Percentiles rank a stretch among this genome's conserved stretches.
Conservation (phyloP, 441 rosid species). For the Populus hybrid region DNA sequence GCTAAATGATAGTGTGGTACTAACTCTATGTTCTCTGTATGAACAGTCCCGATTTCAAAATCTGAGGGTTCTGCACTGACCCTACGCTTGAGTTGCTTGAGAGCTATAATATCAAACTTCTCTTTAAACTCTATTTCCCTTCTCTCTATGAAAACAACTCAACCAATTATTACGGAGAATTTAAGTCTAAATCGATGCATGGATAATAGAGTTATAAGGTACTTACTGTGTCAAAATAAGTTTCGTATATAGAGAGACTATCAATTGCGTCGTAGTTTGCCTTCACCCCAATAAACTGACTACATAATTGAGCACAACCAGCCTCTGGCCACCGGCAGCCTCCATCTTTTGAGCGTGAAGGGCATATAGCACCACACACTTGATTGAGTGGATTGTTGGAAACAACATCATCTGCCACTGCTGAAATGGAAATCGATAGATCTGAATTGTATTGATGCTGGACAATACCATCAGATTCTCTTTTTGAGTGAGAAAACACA, state of each 20-base stretch:
- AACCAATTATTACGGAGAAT: background rate
- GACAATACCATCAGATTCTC: slow-evolving; percentile 28
- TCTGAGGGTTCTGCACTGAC: slow-evolving; percentile 12
- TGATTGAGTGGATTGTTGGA: slow-evolving; percentile 36
- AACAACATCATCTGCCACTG: slow-evolving; percentile 48
- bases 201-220: background rate
- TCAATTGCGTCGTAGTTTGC: slow-evolving; percentile 94
- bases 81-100: background rate
- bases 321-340: slow-evolving; percentile 93
- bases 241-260: slow-evolving; percentile 66
- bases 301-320: slow-evolving; percentile 81
- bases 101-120: background rate
- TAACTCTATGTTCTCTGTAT: slow-evolving; percentile 33
- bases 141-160: background rate
- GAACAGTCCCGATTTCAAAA: slow-evolving; percentile 22
- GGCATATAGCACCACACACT: slow-evolving; percentile 78
- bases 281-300: slow-evolving; percentile 82
- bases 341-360: slow-evolving; percentile 67
- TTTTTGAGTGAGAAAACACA: slow-evolving; percentile 31
- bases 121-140: slow-evolving; percentile 2
- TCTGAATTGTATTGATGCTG: slow-evolving; percentile 53
- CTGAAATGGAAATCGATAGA: slow-evolving; percentile 70
- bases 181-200: background rate
- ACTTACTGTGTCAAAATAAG: slow-evolving; percentile 55
- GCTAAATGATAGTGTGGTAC: slow-evolving; percentile 15